Conservation (phyloP, 2,329 filamentous ascomycete species). For the Stagonosporopsis vannaccii region DNA sequence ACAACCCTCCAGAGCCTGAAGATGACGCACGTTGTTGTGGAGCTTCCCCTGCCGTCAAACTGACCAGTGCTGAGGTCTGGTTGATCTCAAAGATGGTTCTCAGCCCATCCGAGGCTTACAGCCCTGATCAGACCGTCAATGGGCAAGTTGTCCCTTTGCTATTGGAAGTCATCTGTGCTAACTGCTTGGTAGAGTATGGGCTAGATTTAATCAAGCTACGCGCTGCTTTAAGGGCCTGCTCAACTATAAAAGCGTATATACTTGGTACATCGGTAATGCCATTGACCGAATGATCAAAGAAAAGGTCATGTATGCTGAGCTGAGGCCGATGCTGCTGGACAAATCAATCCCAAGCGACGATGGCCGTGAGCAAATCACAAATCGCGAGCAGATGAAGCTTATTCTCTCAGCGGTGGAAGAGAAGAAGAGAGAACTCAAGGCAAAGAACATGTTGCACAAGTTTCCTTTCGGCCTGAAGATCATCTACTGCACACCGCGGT, state of each 20-base stretch:
- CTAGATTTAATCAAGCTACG: slow-evolving; percentile 72
- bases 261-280: slow-evolving; percentile 65
- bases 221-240: slow-evolving; percentile 76
- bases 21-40: slow-evolving; percentile 1
- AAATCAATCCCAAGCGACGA: slow-evolving; percentile 69
- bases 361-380: slow-evolving; percentile 61
- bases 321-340: slow-evolving; percentile 73
- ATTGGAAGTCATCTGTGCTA: background rate
- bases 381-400: slow-evolving; percentile 64
- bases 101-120: slow-evolving; percentile 66
- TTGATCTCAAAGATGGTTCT: slow-evolving; percentile 69
- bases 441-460: slow-evolving; percentile 45
- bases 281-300: slow-evolving; percentile 69
- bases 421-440: slow-evolving; percentile 56
- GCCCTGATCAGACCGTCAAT: slow-evolving; percentile 54
- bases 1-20: background rate
- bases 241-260: slow-evolving; percentile 70
- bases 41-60: background rate
- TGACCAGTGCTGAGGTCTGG: slow-evolving; percentile 58
- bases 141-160: slow-evolving; percentile 58
- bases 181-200: slow-evolving; percentile 56
- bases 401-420: slow-evolving; percentile 56
- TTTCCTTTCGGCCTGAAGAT: slow-evolving; percentile 72
- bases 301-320: slow-evolving; percentile 74
- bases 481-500: slow-evolving; percentile 74